Base-by-base conservation (phyloP, 345 rosid species). In the Odontarrhena argentea region DNA sequence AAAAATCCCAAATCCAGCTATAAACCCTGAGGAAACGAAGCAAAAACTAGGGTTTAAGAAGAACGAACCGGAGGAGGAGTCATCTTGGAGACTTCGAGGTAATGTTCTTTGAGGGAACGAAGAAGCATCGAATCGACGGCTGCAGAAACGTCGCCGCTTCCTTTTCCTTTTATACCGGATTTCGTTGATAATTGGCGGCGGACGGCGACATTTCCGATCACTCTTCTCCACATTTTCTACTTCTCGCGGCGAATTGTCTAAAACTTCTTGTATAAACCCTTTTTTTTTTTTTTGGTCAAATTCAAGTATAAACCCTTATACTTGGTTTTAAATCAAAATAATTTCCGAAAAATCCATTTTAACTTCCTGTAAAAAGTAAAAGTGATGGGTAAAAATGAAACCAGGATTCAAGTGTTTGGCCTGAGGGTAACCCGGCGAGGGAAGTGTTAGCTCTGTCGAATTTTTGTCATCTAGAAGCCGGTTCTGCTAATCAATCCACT, bases 91-190 rank as follows among this genome's bases (percentile, higher is more conserved):
- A 84, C 86, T 80, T 92, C 91, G 1, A 80, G 78, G 76, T 86
- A 87, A 84, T 92, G 98, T n/a, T 92, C 96, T 78, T 82, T 89
- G 70, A 92, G 93, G 60, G 96, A 87, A 52, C 97, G 97, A 43
- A 89, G 91, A 64, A 92, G 67, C 70, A 89, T 76, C 38, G 91
- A 86, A 67, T 86, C 79, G 5, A 92, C 86, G 53, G 87, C 89
- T 26, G 89, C 70, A 28, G 88, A 74, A 8, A 74, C 54, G 67
- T 69, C 43, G 48, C 53, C 64, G 68, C n/a, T 32, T 32, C 36
- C 15, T 30, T 55, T 56, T 56, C 48, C 64, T 25, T 55, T 66
- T 25, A 57, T 53, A 55, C 60, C 60, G 35, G 70, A 37, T 54
- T 67, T 63, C 49, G 58, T 55, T 6, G 59, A 63, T 30, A 77